These are phyloP conservation scores for Cupressus sempervirens DNA, from an alignment of 75 land plant genomes.

Conservation along the genomic window DNA sequence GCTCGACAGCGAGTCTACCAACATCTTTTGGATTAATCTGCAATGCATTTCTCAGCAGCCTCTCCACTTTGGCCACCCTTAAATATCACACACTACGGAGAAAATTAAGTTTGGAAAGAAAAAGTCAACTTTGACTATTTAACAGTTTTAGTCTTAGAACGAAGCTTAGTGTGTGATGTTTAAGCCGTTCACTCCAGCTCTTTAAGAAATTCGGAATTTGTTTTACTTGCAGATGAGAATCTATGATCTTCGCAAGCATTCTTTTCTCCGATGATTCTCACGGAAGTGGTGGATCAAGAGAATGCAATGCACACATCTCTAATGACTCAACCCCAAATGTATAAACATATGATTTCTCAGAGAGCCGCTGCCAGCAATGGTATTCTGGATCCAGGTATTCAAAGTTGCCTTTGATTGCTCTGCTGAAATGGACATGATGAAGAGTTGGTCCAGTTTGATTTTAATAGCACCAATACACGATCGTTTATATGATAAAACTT, in stretches of 20 bases:
- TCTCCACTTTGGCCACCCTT: too few species aligned
- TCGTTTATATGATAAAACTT: not conserved
- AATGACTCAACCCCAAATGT: slow-evolving; percentile 48
- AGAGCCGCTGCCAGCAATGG: slow-evolving; percentile 45
- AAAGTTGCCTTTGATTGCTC: slow-evolving; percentile 46
- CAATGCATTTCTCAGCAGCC: slow-evolving; percentile 37
- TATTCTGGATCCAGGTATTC: slow-evolving; percentile 50
- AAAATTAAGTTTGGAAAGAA: too few species aligned
- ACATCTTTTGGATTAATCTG: slow-evolving; percentile 17
- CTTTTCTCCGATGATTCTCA: slow-evolving; percentile 37
- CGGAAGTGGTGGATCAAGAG: slow-evolving; percentile 35
- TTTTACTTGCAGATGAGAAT: slow-evolving; percentile 26
- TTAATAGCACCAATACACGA: not conserved
- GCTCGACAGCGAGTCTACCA: too few species aligned
- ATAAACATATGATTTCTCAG: slow-evolving; percentile 51
- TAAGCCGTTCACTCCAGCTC: too few species aligned
- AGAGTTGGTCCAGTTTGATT: slow-evolving; percentile 32
- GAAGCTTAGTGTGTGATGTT: too few species aligned
- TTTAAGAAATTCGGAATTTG: slow-evolving; percentile 18
- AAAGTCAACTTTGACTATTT: too few species aligned
- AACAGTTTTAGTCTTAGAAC: too few species aligned
- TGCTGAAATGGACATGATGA: slow-evolving; percentile 59
- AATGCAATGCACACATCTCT: slow-evolving; percentile 48
- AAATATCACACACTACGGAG: too few species aligned
- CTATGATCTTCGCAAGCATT: slow-evolving; percentile 29